These are phyloP conservation scores for Xylaria telfairii DNA, from an alignment of 495 filamentous ascomycete species.

Conservation along the genomic window DNA sequence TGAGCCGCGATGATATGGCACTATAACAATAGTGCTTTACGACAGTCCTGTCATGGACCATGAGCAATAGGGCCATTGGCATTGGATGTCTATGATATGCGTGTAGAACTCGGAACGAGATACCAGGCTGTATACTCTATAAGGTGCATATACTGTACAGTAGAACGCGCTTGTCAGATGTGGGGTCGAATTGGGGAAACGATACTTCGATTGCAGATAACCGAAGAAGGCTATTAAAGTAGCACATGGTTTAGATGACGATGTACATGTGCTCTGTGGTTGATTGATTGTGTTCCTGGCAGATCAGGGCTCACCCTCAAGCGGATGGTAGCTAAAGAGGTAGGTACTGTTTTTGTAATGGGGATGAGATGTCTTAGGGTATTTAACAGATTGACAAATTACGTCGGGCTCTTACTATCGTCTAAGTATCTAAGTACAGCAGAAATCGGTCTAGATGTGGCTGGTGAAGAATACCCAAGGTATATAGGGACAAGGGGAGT, in stretches of 20 bases:
- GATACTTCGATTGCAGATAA: not conserved
- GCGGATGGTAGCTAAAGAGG: too few species aligned
- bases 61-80: not conserved
- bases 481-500: too few species aligned
- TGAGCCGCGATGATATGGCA: not conserved
- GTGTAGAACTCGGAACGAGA: not conserved
- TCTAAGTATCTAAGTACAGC: not conserved
- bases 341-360: not conserved
- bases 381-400: constrained; percentile 22
- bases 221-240: not conserved
- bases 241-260: not conserved
- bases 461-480: too few species aligned
- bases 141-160: not conserved
- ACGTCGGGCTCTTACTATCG: not conserved
- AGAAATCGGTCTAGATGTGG: not conserved
- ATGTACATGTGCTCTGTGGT: not conserved
- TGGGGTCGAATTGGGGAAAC: not conserved
- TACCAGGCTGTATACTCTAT: not conserved
- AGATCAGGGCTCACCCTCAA: not conserved
- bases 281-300: not conserved
- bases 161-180: not conserved
- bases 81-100: not conserved
- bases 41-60: not conserved
- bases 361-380: not conserved
- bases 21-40: not conserved